Evolutionary conservation across 768 basidiomycete genomes (phyloP), one percentile per base, ranked within the genome.

Genomic region (Termitomyces sp.): DNA sequence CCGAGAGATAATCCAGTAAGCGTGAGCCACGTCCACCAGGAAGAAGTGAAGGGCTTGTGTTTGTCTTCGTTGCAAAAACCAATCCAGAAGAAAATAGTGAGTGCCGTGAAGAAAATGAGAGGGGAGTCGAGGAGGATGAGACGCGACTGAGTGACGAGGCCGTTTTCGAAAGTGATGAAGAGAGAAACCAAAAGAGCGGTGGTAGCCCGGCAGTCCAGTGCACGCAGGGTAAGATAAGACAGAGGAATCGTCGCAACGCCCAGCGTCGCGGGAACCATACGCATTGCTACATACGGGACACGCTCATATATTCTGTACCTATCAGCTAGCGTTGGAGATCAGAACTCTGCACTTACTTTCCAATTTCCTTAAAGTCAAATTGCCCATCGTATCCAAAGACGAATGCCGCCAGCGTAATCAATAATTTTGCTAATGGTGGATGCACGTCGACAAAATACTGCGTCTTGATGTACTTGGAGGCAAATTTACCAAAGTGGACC

Each of bases 401-500:
- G 65, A 88, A 95, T 1, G 83, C 95, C 8, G 92, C 90, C 36
- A 98, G 80, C 0, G 96, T 98, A 64, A 99, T 94, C 53, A 99
- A 77, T 28, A 99, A 79, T 67, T 98, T 99, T 7, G 97, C 97
- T 18, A 99, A 78, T 4, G 97, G 97, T 0, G 97, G 97, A 68
- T 99, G 97, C 2, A 99, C 96, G 70, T 99, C 97, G 67, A 90
- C 88, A 66, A 90, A 94, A 71, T 92, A 94, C 62, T 86, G 82
- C 39, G 89, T 87, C 77, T 92, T 92, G 79, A 98, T 91, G 69
- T 98, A 98, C 68, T 90, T 91, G 48, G 84, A 80, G 6, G 96
- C 94, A 68, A 98, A 98, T 71, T 97, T 97, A 59, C 96, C 96
- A 70, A 98, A 98, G 70, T 98, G 96, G 0, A 98, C 96, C 71